Conservation (phyloP, 495 filamentous ascomycete genomes). For the Cairneyella variabilis region DNA sequence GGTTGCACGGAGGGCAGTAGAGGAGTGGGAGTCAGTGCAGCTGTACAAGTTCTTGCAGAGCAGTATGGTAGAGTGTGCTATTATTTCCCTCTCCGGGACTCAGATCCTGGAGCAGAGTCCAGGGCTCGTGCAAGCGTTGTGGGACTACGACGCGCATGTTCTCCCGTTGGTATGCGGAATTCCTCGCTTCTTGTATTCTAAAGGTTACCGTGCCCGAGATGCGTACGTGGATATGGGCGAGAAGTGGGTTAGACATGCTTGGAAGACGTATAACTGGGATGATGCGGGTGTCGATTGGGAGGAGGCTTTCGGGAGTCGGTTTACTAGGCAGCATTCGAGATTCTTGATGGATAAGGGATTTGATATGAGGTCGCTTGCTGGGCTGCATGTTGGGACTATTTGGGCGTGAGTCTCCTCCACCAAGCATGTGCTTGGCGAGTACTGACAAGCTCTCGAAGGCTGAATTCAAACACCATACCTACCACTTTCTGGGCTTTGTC, state of each 20-base stretch:
- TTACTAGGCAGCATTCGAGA: conserved; percentile 19
- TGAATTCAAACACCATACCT: conserved; percentile 33
- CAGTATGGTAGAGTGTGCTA: conserved; percentile 18
- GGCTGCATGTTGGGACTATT: not conserved
- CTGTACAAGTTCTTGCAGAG: conserved; percentile 18
- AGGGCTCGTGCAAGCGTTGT: conserved; percentile 19
- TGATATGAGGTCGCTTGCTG: not conserved
- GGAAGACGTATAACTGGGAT: conserved; percentile 14
- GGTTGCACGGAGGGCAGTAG: conserved; percentile 7
- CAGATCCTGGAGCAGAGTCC: conserved; percentile 16
- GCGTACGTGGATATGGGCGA: not conserved
- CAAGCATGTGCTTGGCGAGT: not conserved
- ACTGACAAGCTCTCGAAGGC: conserved; percentile 13
- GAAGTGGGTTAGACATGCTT: not conserved
- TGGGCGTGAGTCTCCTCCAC: conserved; percentile 11
- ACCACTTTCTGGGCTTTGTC: conserved; percentile 28
- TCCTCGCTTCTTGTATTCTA: conserved; percentile 3
- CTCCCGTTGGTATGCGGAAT: not conserved
- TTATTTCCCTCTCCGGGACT: conserved; percentile 7
- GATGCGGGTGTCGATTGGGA: conserved; percentile 29
- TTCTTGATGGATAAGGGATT: conserved; percentile 26
- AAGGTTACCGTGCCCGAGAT: not conserved
- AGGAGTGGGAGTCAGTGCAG: conserved; percentile 9
- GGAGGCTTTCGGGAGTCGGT: conserved; percentile 23
- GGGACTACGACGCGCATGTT: conserved; percentile 22